Conservation (phyloP, 2,329 filamentous ascomycete species). For the Trichoderma asperellum region DNA sequence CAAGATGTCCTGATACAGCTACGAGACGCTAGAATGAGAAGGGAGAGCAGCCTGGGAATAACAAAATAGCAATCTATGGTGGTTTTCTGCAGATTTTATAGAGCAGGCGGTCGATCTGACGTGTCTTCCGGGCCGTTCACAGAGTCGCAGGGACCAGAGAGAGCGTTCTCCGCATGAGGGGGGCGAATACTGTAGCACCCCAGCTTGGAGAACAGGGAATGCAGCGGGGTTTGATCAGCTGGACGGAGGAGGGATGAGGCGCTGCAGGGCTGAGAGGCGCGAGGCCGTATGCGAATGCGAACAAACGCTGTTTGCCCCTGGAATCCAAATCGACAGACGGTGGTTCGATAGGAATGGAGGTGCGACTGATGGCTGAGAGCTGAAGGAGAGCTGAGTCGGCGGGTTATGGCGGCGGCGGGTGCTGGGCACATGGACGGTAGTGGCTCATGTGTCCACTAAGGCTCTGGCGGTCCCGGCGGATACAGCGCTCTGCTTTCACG, state of each 20-base stretch:
- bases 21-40: not conserved
- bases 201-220: slow-evolving; percentile 3
- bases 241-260: not conserved
- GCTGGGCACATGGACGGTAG: not conserved
- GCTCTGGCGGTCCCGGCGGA: not conserved
- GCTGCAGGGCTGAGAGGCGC: slow-evolving; percentile 7
- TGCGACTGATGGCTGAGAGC: not conserved
- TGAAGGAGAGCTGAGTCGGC: not conserved
- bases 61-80: not conserved
- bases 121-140: slow-evolving; percentile 1
- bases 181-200: not conserved
- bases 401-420: not conserved
- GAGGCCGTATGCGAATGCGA: not conserved
- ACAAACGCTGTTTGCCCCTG: not conserved
- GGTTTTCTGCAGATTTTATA: slow-evolving; percentile 12
- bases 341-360: slow-evolving; percentile 22
- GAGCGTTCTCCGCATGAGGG: slow-evolving; percentile 18
- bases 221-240: slow-evolving; percentile 27
- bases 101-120: not conserved
- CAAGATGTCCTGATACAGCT: not conserved
- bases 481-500: not conserved
- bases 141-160: not conserved
- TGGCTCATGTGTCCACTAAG: not conserved
- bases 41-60: not conserved
- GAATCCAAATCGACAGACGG: slow-evolving; percentile 3